Evolutionary conservation across 768 basidiomycete genomes (phyloP), one percentile per base, ranked within the genome.

Genomic region (Cyathus striatus): DNA sequence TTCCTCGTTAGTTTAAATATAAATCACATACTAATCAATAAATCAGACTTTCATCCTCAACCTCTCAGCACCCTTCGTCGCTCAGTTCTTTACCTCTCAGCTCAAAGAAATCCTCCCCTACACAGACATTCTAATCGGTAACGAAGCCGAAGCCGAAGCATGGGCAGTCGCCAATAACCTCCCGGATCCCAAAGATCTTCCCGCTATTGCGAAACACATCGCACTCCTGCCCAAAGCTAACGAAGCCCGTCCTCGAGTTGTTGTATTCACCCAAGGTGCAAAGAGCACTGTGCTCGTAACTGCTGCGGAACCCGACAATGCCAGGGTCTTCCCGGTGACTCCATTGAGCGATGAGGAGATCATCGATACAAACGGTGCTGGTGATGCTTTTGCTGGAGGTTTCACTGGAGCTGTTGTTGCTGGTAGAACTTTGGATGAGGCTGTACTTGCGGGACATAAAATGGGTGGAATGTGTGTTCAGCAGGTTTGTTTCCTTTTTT

Each of bases 321-420:
- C 76, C 25, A 79, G 81, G 65, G 54, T 68, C 13, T 85, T 70
- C 62, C 44, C 68, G 3, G 90, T 95, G 39, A 58, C 68, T 41
- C 66, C 73, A 27, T 67, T 95, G 45, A 52, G 57, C 36, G 72
- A 75, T 42, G 74, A 69, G 30, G 54, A 83, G 62, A 93, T 96
- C 51, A 85, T 96, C 45, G 96, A 99, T 62, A 98, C 96, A 38
- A 99, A 99, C 64, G 96, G 90, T 40, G 96, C 96, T 17, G 96
- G 96, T 33, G 95, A 99, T 61, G 91, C 90, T 33, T 98, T 99
- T 55, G 92, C 93, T 20, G 96, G 95, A 45, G 96, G 90, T 27
- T 94, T 98, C 77, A 65, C 97, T 41, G 96, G 90, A 40, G 94
- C 86, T 1, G 72, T 79, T 43, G 82, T 90, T 40, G 62, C 76